A percentile compares a stretch with the other conserved stretches of the same genome.
Conservation (phyloP, 1,284 basidiomycete species). For the Trametes versicolor region DNA sequence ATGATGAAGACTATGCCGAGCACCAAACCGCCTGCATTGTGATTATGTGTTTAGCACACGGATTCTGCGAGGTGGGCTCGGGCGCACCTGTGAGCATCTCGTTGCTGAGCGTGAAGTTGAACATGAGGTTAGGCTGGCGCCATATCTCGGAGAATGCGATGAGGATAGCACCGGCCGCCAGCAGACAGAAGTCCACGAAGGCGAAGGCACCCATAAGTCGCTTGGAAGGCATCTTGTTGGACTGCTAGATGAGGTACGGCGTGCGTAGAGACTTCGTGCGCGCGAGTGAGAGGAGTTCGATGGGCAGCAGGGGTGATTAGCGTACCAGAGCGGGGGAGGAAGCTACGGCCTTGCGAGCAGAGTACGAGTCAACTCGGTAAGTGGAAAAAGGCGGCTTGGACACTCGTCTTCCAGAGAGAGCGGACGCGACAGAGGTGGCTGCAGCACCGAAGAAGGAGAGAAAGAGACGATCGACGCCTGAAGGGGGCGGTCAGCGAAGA, state of each 20-base stretch:
- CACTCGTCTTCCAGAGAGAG: slow-evolving; percentile 49
- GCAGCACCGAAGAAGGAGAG: slow-evolving; percentile 45
- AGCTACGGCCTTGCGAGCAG: slow-evolving; percentile 35
- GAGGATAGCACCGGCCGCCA: slow-evolving; percentile 71
- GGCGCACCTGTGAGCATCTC: slow-evolving; percentile 69
- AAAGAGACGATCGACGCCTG: slow-evolving; percentile 69
- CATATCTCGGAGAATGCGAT: slow-evolving; percentile 77
- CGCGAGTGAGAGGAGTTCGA: slow-evolving; percentile 3
- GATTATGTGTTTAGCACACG: background rate
- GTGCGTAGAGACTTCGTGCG: slow-evolving; percentile 26
- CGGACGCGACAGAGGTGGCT: slow-evolving; percentile 47
- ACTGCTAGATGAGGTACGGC: slow-evolving; percentile 37
- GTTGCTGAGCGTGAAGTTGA: slow-evolving; percentile 72
- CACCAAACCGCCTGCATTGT: slow-evolving; percentile 67
- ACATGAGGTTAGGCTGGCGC: slow-evolving; percentile 68
- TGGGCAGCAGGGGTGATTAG: background rate
- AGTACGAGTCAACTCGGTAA: slow-evolving; percentile 38
- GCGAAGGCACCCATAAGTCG: slow-evolving; percentile 76
- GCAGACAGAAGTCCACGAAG: slow-evolving; percentile 72
- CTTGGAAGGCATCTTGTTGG: slow-evolving; percentile 71
- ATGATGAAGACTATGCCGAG: slow-evolving; percentile 74
- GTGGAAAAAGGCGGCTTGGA: slow-evolving; percentile 23
- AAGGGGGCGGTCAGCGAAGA: slow-evolving; percentile 53
- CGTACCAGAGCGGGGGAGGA: slow-evolving; percentile 27
- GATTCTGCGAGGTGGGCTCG: slow-evolving; percentile 3